Conservation (phyloP, 108 stramenopile genomes). For the Craspedostauros australis region DNA sequence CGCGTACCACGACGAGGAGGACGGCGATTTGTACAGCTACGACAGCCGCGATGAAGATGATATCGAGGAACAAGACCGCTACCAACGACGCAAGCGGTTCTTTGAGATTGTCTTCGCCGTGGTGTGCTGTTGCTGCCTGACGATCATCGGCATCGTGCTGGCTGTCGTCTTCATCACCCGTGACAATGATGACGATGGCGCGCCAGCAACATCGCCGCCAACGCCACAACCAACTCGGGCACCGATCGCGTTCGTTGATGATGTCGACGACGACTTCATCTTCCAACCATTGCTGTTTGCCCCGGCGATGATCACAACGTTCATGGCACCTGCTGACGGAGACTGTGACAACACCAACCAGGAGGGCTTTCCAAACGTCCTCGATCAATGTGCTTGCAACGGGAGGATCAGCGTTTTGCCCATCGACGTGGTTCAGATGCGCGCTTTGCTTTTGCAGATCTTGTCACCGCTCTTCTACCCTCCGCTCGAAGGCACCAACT, state of each 20-base stretch:
- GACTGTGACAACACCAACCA: slow-evolving; percentile 15
- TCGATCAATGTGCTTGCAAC: slow-evolving; percentile 37
- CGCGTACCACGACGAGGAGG: too few relatives aligned
- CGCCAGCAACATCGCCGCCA: too few relatives aligned
- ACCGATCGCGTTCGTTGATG: slow-evolving; percentile 23
- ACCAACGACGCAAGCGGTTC: too few relatives aligned
- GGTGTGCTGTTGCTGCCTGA: too few relatives aligned
- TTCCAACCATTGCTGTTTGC: slow-evolving; percentile 25
- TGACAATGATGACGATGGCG: too few relatives aligned
- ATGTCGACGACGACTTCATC: slow-evolving; percentile 26
- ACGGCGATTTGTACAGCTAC: too few relatives aligned
- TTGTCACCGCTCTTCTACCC: slow-evolving; percentile 22
- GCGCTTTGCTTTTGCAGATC: slow-evolving; percentile 16
- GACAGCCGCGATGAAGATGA: too few relatives aligned
- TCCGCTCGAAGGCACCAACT: too few relatives aligned
- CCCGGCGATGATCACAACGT: slow-evolving; percentile 17
- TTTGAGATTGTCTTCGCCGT: too few relatives aligned
- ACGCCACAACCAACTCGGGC: slow-evolving; percentile 19
- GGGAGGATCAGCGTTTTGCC: slow-evolving; percentile 24
- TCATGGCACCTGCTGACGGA: slow-evolving; percentile 20
- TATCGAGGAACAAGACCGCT: too few relatives aligned
- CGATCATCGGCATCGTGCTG: too few relatives aligned
- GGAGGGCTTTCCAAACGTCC: slow-evolving; percentile 22
- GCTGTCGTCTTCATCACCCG: too few relatives aligned
- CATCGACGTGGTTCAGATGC: slow-evolving; percentile 23